Evolutionary conservation across 345 rosid species (phyloP).

Genomic region (Microthlaspi erraticum): DNA sequence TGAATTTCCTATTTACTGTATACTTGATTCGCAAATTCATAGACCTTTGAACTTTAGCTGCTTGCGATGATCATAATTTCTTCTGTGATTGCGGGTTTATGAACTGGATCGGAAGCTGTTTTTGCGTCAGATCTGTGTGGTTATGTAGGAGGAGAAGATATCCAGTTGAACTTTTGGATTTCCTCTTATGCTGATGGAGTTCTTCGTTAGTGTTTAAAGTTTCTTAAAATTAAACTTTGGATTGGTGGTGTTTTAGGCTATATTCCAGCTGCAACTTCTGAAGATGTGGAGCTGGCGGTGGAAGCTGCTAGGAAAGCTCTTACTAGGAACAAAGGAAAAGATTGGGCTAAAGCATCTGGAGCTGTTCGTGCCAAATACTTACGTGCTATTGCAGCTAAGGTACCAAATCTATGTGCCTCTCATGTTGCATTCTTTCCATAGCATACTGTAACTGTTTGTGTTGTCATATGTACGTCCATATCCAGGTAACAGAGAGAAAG

Average conservation of each 20-base stretch:
- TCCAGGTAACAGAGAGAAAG: conserved; percentile 84
- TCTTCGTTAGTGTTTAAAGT: not conserved
- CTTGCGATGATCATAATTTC: not conserved
- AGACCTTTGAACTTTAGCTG: not conserved
- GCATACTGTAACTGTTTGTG: not conserved
- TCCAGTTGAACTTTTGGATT: conserved; percentile 10
- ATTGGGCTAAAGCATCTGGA: conserved; percentile 84
- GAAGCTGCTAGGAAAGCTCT: conserved; percentile 82
- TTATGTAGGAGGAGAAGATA: conserved; percentile 1
- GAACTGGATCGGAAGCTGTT: not conserved
- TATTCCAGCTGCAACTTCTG: conserved; percentile 92
- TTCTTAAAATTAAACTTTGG: conserved; percentile 5
- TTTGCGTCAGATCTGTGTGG: conserved; percentile 24
- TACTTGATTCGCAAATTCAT: not conserved
- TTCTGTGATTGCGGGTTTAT: too few relatives aligned
- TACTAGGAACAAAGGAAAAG: conserved; percentile 71
- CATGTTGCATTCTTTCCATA: conserved; percentile 13
- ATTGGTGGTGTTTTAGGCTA: conserved; percentile 59
- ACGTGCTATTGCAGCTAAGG: conserved; percentile 99
- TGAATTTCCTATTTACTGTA: not conserved
- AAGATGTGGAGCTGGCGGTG: conserved; percentile 94
- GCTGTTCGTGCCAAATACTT: conserved; percentile 84
- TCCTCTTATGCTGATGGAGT: not conserved
- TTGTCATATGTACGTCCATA: conserved; percentile 24
- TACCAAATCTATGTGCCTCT: conserved; percentile 16